Percentiles rank a stretch among this genome's conserved stretches.
phyloP scores from a whole-genome alignment of 352 stramenopile species.

The Globisporangium sylvaticum region DNA sequence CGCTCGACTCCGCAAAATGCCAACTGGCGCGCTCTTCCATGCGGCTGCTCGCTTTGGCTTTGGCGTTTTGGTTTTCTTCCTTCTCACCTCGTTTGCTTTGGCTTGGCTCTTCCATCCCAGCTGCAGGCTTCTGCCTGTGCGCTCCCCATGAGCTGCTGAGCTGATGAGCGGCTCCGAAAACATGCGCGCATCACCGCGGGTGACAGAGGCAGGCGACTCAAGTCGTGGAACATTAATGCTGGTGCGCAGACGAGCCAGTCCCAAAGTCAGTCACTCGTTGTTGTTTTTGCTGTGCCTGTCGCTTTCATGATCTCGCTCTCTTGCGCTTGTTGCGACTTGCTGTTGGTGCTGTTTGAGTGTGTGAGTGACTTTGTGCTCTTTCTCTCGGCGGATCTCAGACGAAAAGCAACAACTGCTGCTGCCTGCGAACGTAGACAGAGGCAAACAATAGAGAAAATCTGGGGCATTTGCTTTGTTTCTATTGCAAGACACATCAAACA shows the following conservation, averaged over 20 bases:
- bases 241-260: background rate
- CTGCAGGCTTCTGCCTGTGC: background rate
- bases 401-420: background rate
- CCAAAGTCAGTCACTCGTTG: background rate
- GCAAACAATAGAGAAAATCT: background rate
- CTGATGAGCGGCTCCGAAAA: background rate
- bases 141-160: background rate
- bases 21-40: constrained; percentile 11
- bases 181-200: background rate
- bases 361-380: background rate
- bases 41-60: background rate
- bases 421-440: background rate
- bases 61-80: background rate
- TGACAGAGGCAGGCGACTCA: background rate
- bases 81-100: background rate
- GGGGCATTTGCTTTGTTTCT: too few species aligned
- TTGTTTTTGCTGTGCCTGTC: background rate
- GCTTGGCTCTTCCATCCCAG: background rate
- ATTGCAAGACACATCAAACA: too few species aligned
- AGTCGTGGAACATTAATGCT: background rate
- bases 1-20: constrained; percentile 13
- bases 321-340: background rate
- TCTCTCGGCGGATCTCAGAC: background rate
- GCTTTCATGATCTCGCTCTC: background rate
- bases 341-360: background rate